These are phyloP conservation scores for Albophoma yamanashiensis DNA, from an alignment of 2,329 filamentous ascomycete genomes.

Conservation along the genomic window DNA sequence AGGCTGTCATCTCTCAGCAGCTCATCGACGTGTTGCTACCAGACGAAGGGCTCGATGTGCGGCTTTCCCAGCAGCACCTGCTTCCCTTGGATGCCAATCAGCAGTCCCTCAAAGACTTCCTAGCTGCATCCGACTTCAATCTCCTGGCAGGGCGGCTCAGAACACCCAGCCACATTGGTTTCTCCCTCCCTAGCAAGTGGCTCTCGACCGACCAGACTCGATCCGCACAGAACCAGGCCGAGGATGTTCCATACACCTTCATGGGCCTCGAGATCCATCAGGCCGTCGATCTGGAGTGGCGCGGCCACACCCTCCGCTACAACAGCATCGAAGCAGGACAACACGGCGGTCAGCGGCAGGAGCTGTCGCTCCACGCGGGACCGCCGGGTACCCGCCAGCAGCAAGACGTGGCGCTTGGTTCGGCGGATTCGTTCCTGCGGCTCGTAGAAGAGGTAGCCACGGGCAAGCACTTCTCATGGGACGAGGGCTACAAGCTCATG, in stretches of 20 bases:
- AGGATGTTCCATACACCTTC: conserved; percentile 27
- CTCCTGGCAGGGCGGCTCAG: conserved; percentile 29
- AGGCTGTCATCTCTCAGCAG: conserved; percentile 17
- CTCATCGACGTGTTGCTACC: conserved; percentile 36
- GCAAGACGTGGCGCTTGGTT: not conserved
- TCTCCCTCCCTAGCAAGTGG: conserved; percentile 19
- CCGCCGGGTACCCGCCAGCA: not conserved
- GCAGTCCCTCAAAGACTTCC: conserved; percentile 30
- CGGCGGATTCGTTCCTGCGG: conserved; percentile 11
- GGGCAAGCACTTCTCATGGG: conserved; percentile 23
- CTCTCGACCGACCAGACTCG: not conserved
- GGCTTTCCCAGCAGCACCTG: conserved; percentile 26
- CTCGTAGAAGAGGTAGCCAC: conserved; percentile 17
- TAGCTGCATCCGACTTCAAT: conserved; percentile 32
- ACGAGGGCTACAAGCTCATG: conserved; percentile 17
- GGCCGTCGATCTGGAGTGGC: conserved; percentile 28
- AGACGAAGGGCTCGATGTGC: conserved; percentile 34
- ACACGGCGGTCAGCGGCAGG: conserved; percentile 38
- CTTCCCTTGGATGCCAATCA: conserved; percentile 26
- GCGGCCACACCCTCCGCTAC: conserved; percentile 37
- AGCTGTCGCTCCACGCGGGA: conserved; percentile 29
- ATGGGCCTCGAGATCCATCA: conserved; percentile 42
- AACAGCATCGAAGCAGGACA: conserved; percentile 40
- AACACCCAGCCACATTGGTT: conserved; percentile 21
- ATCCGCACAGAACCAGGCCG: not conserved